Conservation (phyloP, 2,329 filamentous ascomycete genomes). For the Arthrobotrys pseudoclavata region DNA sequence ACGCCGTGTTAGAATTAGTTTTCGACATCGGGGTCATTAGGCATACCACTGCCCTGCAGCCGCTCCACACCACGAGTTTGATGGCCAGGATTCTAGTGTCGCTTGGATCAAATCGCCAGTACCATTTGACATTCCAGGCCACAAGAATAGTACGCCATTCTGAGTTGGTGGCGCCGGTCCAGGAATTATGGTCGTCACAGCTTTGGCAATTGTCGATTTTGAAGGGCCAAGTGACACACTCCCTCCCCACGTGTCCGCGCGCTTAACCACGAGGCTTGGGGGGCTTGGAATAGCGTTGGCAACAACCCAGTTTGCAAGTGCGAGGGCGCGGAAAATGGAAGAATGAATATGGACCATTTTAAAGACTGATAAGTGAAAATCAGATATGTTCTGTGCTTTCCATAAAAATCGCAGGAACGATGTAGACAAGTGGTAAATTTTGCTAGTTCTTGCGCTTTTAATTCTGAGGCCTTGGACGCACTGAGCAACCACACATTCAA, state of each 20-base stretch:
- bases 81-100: conserved; percentile 67
- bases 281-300: conserved; percentile 32
- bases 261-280: conserved; percentile 26
- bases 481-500: too few relatives aligned
- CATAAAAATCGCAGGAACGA: neutral
- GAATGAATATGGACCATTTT: conserved; percentile 24
- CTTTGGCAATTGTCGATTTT: conserved; percentile 66
- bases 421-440: too few relatives aligned
- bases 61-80: conserved; percentile 68
- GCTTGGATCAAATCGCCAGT: conserved; percentile 68
- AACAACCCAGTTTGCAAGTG: conserved; percentile 5
- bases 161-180: conserved; percentile 66
- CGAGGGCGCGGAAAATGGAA: conserved; percentile 15
- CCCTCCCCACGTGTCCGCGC: conserved; percentile 66
- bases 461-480: too few relatives aligned
- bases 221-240: conserved; percentile 66
- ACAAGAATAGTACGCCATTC: conserved; percentile 67
- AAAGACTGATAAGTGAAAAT: neutral
- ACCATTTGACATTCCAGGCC: conserved; percentile 69
- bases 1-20: neutral
- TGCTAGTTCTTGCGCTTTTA: too few relatives aligned
- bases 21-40: too few relatives aligned
- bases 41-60: conserved; percentile 66
- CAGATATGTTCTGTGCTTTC: neutral
- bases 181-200: conserved; percentile 67